Percentiles rank a stretch among this genome's conserved stretches.
phyloP scores from a whole-genome alignment of 768 basidiomycete genomes.

The Lactifluus hygrophoroides region DNA sequence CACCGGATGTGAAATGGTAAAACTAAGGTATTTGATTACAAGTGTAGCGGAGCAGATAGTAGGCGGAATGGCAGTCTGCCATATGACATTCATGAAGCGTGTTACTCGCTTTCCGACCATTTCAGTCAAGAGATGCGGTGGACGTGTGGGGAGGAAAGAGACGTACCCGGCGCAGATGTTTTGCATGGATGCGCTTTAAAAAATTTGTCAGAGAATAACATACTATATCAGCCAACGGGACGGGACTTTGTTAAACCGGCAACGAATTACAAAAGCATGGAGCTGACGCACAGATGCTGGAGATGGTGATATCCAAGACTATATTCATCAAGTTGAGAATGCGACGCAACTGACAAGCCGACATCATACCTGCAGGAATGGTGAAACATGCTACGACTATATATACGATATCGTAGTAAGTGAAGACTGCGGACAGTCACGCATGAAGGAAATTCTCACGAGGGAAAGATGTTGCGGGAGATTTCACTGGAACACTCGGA shows the following conservation, averaged over 20 bases:
- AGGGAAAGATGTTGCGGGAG: background rate
- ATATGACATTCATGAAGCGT: constrained; percentile 7
- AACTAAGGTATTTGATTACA: constrained; percentile 6
- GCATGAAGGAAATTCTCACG: constrained; percentile 1
- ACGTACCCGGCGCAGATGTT: constrained; percentile 11
- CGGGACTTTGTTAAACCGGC: background rate
- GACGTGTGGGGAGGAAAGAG: background rate
- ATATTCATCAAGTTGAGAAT: background rate
- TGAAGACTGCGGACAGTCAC: background rate
- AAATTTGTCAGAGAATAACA: background rate
- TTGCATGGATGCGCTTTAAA: constrained; percentile 4
- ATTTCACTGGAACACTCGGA: too few species aligned
- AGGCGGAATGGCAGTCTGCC: constrained; percentile 12
- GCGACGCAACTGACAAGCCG: background rate
- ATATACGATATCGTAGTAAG: background rate
- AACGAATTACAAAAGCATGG: background rate
- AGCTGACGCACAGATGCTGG: background rate
- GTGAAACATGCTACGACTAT: constrained; percentile 4
- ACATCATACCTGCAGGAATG: constrained; percentile 8
- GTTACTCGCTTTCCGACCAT: background rate
- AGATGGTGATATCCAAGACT: constrained; percentile 4
- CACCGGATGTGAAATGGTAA: constrained; percentile 3
- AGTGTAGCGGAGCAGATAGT: background rate
- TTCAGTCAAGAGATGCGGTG: background rate
- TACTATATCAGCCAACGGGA: background rate